Evolutionary conservation across 2,329 filamentous ascomycete genomes (phyloP).

Genomic region (Penicillium sp.): DNA sequence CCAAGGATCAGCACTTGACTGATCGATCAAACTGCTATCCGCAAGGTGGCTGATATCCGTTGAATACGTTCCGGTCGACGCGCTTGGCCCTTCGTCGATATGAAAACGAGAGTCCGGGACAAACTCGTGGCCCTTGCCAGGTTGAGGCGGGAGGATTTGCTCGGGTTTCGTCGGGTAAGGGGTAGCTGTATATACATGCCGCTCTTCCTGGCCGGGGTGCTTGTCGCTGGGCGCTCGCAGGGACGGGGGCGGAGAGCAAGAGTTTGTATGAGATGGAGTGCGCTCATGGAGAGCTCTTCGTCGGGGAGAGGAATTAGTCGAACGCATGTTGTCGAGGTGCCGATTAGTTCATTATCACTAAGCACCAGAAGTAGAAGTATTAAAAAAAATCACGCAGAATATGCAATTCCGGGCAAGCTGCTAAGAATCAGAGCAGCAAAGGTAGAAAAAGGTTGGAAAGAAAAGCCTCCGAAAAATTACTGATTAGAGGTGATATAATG

Average conservation of each 20-base stretch:
- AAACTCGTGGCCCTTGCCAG: slow-evolving; percentile 44
- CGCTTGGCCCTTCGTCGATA: slow-evolving; percentile 36
- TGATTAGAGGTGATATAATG: slow-evolving; percentile 17
- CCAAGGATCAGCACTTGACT: slow-evolving; percentile 37
- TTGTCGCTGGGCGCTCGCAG: slow-evolving; percentile 42
- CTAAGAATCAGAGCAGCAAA: slow-evolving; percentile 12
- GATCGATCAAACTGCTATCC: slow-evolving; percentile 33
- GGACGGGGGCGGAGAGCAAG: slow-evolving; percentile 43
- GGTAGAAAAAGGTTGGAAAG: slow-evolving; percentile 9
- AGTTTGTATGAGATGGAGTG: slow-evolving; percentile 52
- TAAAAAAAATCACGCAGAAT: slow-evolving; percentile 12
- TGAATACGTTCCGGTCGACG: slow-evolving; percentile 35
- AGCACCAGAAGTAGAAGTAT: slow-evolving; percentile 19
- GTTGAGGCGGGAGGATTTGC: slow-evolving; percentile 49
- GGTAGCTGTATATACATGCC: slow-evolving; percentile 46
- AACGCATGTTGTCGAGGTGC: slow-evolving; percentile 39
- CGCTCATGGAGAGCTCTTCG: slow-evolving; percentile 53
- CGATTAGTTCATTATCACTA: slow-evolving; percentile 38
- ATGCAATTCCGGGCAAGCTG: slow-evolving; percentile 9
- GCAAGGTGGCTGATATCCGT: slow-evolving; percentile 34
- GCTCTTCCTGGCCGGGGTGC: slow-evolving; percentile 35
- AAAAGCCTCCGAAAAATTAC: slow-evolving; percentile 16
- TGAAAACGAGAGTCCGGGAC: slow-evolving; percentile 37
- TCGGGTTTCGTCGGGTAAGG: slow-evolving; percentile 55
- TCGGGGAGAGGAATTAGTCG: slow-evolving; percentile 37